phyloP scores from a whole-genome alignment of 2,329 filamentous ascomycete genomes.

The Fusarium sterilihyphosum region DNA sequence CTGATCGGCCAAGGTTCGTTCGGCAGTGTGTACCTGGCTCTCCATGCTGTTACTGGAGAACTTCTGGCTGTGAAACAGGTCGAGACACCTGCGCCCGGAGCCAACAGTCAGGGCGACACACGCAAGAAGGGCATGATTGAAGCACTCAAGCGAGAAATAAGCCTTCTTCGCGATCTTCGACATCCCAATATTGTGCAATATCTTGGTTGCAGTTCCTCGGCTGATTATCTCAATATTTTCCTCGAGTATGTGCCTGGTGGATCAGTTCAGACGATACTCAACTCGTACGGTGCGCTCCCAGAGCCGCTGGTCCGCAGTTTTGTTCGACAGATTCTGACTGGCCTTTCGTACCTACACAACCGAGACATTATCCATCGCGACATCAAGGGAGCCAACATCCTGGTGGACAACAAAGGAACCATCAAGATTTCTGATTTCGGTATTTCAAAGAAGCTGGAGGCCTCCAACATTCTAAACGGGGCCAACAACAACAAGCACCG shows the following conservation, averaged over 20 bases:
- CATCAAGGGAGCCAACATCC: slow-evolving; percentile 98
- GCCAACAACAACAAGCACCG: slow-evolving; percentile 74
- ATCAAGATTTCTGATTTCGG: slow-evolving; percentile 99
- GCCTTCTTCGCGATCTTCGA: slow-evolving; percentile 89
- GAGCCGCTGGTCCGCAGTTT: slow-evolving; percentile 96
- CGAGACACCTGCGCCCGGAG: slow-evolving; percentile 82
- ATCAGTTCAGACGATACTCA: slow-evolving; percentile 97
- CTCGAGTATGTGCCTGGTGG: slow-evolving; percentile 98
- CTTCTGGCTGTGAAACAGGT: slow-evolving; percentile 99
- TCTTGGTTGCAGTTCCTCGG: slow-evolving; percentile 91
- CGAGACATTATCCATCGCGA: slow-evolving; percentile 98
- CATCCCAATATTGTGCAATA: slow-evolving; percentile 99
- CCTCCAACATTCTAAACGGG: slow-evolving; percentile 80
- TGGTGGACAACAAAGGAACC: slow-evolving; percentile 98
- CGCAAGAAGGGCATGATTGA: slow-evolving; percentile 99
- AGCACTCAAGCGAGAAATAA: slow-evolving; percentile 95
- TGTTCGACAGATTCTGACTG: slow-evolving; percentile 92
- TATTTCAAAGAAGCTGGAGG: slow-evolving; percentile 97
- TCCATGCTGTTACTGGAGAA: slow-evolving; percentile 96
- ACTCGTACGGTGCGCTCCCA: slow-evolving; percentile 94
- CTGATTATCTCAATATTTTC: slow-evolving; percentile 97
- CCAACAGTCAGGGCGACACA: slow-evolving; percentile 82
- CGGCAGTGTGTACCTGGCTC: slow-evolving; percentile 91
- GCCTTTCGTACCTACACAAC: slow-evolving; percentile 91
- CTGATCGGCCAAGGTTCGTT: slow-evolving; percentile 97